These are phyloP conservation scores for Asterochloris erici DNA, from an alignment of 139 green algal species.

Conservation along the genomic window DNA sequence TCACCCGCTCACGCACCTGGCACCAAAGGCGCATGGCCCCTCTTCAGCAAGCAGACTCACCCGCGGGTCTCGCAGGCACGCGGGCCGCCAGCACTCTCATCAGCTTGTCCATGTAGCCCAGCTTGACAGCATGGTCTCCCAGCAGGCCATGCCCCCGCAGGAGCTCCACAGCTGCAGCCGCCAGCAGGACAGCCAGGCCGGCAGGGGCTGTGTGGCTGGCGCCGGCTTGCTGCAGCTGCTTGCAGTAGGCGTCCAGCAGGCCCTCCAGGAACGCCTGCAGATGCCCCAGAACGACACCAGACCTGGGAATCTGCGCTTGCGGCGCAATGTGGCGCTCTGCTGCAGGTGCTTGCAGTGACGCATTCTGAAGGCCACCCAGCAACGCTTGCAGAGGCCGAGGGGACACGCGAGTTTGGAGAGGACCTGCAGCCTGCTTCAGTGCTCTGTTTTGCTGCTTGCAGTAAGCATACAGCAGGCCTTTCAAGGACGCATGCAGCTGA, in stretches of 20 bases:
- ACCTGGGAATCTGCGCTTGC: no score
- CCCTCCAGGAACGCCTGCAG: constrained; percentile 44
- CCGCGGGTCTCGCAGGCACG: neutral
- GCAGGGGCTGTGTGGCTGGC: neutral
- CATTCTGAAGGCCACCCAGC: no score
- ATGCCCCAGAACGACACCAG: no score
- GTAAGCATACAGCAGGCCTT: no score
- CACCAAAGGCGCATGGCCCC: neutral
- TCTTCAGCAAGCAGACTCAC: neutral
- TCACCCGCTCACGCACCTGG: neutral
- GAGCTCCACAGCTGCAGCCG: constrained; percentile 62
- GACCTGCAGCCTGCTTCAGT: no score
- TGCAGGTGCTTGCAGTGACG: no score
- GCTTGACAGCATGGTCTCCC: constrained; percentile 57
- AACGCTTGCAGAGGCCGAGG: no score
- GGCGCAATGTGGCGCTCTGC: no score
- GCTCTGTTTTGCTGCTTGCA: no score
- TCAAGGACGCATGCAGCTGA: no score
- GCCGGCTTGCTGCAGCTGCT: neutral
- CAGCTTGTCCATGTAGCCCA: constrained; percentile 63
- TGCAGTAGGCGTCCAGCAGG: constrained; percentile 60
- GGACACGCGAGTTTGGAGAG: no score
- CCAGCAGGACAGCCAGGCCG: constrained; percentile 51
- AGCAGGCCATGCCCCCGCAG: constrained; percentile 57
- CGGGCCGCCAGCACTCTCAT: constrained; percentile 40